Percentiles rank a stretch among this genome's conserved stretches.
Conservation (phyloP, 2,329 filamentous ascomycete species). For the Aspergillus vadensis region DNA sequence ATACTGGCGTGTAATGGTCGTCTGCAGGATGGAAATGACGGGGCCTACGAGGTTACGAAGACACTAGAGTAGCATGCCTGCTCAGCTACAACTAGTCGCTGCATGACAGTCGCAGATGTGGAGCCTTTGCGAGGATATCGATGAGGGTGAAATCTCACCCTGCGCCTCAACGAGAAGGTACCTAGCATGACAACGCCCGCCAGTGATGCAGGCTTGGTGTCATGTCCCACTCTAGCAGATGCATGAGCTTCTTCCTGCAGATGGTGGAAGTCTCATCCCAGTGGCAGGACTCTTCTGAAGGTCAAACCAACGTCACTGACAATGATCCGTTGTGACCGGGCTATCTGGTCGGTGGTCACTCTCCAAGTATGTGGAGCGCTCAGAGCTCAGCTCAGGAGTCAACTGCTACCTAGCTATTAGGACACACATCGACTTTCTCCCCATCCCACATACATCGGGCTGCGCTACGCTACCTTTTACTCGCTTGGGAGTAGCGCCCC, state of each 20-base stretch:
- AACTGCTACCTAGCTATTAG: background rate
- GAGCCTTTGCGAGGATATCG: background rate
- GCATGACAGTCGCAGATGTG: background rate
- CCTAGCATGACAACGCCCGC: background rate
- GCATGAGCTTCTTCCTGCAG: background rate
- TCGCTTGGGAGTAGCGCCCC: background rate
- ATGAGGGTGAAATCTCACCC: background rate
- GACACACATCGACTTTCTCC: background rate
- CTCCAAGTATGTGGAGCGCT: background rate
- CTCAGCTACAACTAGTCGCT: background rate
- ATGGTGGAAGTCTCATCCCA: background rate
- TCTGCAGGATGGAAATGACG: background rate
- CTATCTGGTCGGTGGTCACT: background rate
- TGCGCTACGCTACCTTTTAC: background rate
- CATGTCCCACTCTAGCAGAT: background rate
- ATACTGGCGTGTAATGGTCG: background rate
- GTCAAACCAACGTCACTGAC: background rate
- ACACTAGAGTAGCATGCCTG: background rate
- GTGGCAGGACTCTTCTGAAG: background rate
- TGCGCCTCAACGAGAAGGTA: background rate
- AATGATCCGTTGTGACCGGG: background rate
- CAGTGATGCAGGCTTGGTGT: background rate
- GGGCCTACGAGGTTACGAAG: background rate
- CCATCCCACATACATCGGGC: background rate
- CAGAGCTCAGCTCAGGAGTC: background rate